phyloP scores from a whole-genome alignment of 108 stramenopile species.

The Craspedostauros australis region DNA sequence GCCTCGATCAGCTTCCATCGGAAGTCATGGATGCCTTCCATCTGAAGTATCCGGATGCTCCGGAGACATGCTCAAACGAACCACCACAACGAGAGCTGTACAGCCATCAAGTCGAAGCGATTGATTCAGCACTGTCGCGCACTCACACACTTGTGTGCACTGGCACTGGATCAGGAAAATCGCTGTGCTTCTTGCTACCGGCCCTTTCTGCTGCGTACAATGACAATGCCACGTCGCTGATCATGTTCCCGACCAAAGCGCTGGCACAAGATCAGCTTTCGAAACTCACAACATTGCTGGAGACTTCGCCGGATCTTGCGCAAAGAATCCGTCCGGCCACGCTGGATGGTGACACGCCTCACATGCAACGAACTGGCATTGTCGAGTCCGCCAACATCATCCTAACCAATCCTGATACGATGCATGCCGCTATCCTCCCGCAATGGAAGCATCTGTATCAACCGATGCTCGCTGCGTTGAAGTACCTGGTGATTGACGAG shows the following conservation, averaged over 20 bases:
- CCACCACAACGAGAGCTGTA: constrained; percentile 35
- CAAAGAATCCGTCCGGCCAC: constrained; percentile 43
- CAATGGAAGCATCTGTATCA: constrained; percentile 64
- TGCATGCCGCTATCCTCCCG: constrained; percentile 92
- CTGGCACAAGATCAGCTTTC: constrained; percentile 95
- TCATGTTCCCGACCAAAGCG: constrained; percentile 96
- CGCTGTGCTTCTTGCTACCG: constrained; percentile 78
- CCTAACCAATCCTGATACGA: constrained; percentile 96
- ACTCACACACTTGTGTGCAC: constrained; percentile 78
- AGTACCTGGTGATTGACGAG: constrained; percentile 91
- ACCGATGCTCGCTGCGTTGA: constrained; percentile 45
- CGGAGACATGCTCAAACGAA: constrained; percentile 12
- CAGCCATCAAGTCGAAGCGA: constrained; percentile 78
- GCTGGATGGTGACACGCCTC: constrained; percentile 81
- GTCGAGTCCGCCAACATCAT: constrained; percentile 68
- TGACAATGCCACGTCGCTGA: constrained; percentile 43
- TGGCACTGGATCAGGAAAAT: constrained; percentile 87
- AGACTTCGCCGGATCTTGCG: constrained; percentile 21
- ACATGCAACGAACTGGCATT: constrained; percentile 55
- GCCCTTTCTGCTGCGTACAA: constrained; percentile 59
- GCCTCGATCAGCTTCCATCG: not conserved
- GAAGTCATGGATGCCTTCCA: constrained; percentile 21
- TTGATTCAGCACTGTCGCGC: constrained; percentile 51
- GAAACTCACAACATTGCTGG: constrained; percentile 46
- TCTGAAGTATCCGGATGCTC: constrained; percentile 9